Conservation (phyloP, 495 filamentous ascomycete genomes). For the Cairneyella variabilis region DNA sequence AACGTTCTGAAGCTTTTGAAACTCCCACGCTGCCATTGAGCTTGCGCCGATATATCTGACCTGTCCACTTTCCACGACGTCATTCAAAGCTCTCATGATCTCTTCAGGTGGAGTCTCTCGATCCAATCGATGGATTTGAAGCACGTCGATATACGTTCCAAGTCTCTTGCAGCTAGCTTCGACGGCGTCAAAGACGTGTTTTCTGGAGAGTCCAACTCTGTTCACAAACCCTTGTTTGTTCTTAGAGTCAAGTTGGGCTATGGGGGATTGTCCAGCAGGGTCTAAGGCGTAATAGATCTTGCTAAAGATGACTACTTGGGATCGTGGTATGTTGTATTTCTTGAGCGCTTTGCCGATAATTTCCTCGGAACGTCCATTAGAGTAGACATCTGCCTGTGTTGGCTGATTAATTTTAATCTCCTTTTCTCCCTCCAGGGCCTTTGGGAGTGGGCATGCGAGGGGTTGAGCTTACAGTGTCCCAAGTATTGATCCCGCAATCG, state of each 20-base stretch:
- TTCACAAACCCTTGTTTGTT: slow-evolving; percentile 21
- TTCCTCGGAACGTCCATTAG: slow-evolving; percentile 63
- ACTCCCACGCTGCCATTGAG: slow-evolving; percentile 55
- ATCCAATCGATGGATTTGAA: slow-evolving; percentile 61
- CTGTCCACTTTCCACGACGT: slow-evolving; percentile 51
- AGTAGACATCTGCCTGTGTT: slow-evolving; percentile 53
- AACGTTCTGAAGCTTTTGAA: slow-evolving; percentile 39
- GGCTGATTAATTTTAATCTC: slow-evolving; percentile 43
- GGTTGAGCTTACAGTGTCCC: slow-evolving; percentile 57
- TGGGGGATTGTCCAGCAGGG: slow-evolving; percentile 21
- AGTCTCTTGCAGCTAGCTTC: slow-evolving; percentile 53
- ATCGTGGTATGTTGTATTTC: slow-evolving; percentile 69
- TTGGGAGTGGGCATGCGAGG: slow-evolving; percentile 47
- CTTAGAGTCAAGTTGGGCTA: slow-evolving; percentile 17
- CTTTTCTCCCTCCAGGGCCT: slow-evolving; percentile 64
- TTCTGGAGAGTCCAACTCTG: slow-evolving; percentile 41
- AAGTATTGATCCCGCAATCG: slow-evolving; percentile 63
- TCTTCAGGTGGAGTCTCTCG: slow-evolving; percentile 44
- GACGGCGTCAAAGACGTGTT: slow-evolving; percentile 57
- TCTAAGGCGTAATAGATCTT: slow-evolving; percentile 65
- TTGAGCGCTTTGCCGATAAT: slow-evolving; percentile 74
- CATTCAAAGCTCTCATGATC: slow-evolving; percentile 58
- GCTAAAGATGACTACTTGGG: slow-evolving; percentile 68
- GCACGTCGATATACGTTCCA: slow-evolving; percentile 58
- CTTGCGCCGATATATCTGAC: slow-evolving; percentile 54